Base-by-base conservation (phyloP, 208 protist species). In the Trypanosoma grayi region DNA sequence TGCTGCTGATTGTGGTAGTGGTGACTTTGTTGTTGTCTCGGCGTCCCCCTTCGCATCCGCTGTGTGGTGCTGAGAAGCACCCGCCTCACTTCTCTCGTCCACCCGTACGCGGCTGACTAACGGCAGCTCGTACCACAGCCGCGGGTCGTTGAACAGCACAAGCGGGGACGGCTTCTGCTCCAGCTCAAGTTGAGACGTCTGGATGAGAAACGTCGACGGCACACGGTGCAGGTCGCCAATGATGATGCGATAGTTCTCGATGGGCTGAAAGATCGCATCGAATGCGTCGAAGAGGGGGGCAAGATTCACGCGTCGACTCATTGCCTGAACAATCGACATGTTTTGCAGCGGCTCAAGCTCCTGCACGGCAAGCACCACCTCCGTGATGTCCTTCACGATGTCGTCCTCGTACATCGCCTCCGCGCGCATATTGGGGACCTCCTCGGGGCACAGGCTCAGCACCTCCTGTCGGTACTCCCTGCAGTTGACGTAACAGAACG, bases 171-270 rank as follows among this genome's bases (percentile, higher is more conserved):
- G 81, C 66, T 84, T 85, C 70, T 85, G 73, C 45, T 82, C 77
- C 33, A 92, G 41, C 50, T 85, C 82, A 16, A 82, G 66, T 20
- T 74, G 65, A 0, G 77, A 88, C 20, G 80, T 70, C 58, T 94
- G 90, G 44, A 94, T 37, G 5, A 89, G 44, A 57, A 90, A 92
- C 7, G 65, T 78, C 8, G 85, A 91, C 8, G 88, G 88, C 8
- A 59, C 70, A 22, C 63, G 36, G 24, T 89, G 65, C 14, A 94
- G 66, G 60, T 89, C 70, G 13, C 73, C 48, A 41, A 94, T 85
- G 60, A 92, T 72, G 22, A 94, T 77, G 59, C 81, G 78, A 60
- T 94, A 94, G 66, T 94, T 94, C 65, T 85, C 83, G 46, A 94
- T 64, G 5, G 73, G 77, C 30, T 79, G 60, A 60, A 94, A 94